Evolutionary conservation across 2,329 filamentous ascomycete genomes (phyloP), one percentile per base, ranked within the genome.

Genomic region (Bipolaris gigantea): DNA sequence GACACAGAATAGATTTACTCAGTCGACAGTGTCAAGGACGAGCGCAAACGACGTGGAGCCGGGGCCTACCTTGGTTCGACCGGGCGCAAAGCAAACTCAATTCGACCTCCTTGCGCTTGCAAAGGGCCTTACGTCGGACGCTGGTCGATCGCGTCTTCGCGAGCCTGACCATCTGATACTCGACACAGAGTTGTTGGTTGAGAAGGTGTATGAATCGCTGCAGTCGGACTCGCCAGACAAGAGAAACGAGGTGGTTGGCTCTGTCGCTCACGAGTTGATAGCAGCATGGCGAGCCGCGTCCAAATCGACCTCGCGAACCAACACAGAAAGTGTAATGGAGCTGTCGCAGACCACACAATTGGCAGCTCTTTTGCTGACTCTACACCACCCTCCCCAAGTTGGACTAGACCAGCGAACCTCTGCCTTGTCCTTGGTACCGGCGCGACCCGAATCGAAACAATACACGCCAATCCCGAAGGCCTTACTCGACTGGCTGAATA

Each of bases 401-500:
- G 47, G 54, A 47, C 48, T 63, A 43, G 42, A 58, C 56, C 56
- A 70, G 51, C 70, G 50, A 50, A 48, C 63, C 32, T 66, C 63
- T 18, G 61, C 60, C 23, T 61, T 66, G 4, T 68, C 66, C 7
- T 64, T 70, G 33, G 63, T 65, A 10, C 61, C 67, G 39, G 49
- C 63, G 13, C 69, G 60, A 47, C 50, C 40, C 50, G 63, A 65
- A 33, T 53, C 63, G 15, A 57, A 55, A 40, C 64, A 64, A 3
- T 71, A 65, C 45, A 70, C 68, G 2, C 82, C 89, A 0, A 78
- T 95, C 16, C 90, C 93, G 1, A 87, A 88, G 67, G 83, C 92
- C 15, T 78, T 97, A 13, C 86, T 97, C 57, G 83, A 89, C 64
- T 97, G 93, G 93, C 80, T 96, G 60, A 83, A 89, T 50, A 80